Base-by-base conservation (phyloP, 768 basidiomycete species). In the Psilocybe cubensis region DNA sequence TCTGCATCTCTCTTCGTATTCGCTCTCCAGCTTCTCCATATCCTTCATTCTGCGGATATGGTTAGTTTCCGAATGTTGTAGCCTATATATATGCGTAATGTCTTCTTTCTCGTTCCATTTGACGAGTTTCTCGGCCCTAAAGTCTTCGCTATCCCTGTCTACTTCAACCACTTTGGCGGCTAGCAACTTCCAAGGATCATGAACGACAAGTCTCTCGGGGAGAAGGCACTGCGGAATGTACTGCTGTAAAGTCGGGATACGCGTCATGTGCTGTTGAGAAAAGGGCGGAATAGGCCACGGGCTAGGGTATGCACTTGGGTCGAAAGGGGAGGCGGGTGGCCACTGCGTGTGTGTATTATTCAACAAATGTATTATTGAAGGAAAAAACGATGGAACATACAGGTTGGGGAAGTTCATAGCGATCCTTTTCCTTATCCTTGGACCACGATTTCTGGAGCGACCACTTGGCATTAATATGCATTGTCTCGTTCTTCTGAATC, bases 211-310 rank as follows among this genome's bases (percentile, higher is more conserved):
- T 18, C 55, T 66, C 5, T 56, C 49, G 0, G 69, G 69, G 28
- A 75, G 66, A 8, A 51, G 54, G 14, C 65, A 58, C 27, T 66
- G 68, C 20, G 64, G 62, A 24, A 74, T 69, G 11, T 66, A 56
- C 11, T 64, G 56, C 17, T 72, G 63, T 6, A 75, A 45, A 0
- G 48, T 62, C 1, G 65, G 63, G 8, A 56, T 27, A 23, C 56
- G 27, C 14, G 43, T n/a, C 25, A 23, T 47, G 3, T 47, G 20
- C 25, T 50, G 29, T 1, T 59, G 60, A 24, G 57, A 60, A 56
- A 80, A 81, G 0, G 80, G 80, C 1, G 66, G 62, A 4, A 75
- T 52, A 3, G 79, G 77, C 76, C 79, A 78, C 17, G 74, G 74
- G 14, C 65, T 54, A 6, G 79, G 76, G 49, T 81, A 79, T 38